These are phyloP conservation scores for Agrocybe praecox DNA, from an alignment of 768 basidiomycete genomes.

Conservation along the genomic window DNA sequence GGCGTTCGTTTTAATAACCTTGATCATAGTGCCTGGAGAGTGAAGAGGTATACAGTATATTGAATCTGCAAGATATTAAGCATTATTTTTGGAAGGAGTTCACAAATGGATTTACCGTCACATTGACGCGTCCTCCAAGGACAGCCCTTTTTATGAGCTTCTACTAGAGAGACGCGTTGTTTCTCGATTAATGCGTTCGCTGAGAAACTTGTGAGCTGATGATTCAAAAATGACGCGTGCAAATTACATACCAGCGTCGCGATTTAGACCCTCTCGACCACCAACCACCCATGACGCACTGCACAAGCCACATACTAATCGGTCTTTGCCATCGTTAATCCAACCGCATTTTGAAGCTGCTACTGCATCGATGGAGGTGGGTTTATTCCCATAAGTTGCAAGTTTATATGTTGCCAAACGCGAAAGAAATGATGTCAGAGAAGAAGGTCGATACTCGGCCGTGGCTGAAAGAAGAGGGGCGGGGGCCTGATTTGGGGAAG, in stretches of 20 bases:
- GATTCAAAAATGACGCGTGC: slow-evolving; percentile 17
- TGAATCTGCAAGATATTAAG: slow-evolving; percentile 40
- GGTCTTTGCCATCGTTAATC: slow-evolving; percentile 82
- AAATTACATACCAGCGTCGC: slow-evolving; percentile 71
- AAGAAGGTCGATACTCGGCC: slow-evolving; percentile 80
- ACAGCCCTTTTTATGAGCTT: slow-evolving; percentile 78
- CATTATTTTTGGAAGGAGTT: not conserved
- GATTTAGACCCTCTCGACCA: slow-evolving; percentile 68
- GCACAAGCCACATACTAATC: slow-evolving; percentile 75
- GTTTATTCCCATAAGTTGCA: slow-evolving; percentile 80
- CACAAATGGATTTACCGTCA: slow-evolving; percentile 53
- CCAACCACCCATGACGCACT: slow-evolving; percentile 74
- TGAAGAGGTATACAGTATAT: slow-evolving; percentile 78
- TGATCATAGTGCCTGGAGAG: slow-evolving; percentile 63
- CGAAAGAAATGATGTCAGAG: slow-evolving; percentile 68
- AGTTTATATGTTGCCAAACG: slow-evolving; percentile 81
- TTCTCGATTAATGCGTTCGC: slow-evolving; percentile 75
- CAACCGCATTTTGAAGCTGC: slow-evolving; percentile 84
- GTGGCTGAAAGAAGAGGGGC: slow-evolving; percentile 34
- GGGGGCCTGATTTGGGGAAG: slow-evolving; percentile 30
- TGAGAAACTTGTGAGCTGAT: slow-evolving; percentile 22
- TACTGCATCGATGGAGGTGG: slow-evolving; percentile 71
- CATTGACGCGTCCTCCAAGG: slow-evolving; percentile 86
- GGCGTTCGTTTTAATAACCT: slow-evolving; percentile 61
- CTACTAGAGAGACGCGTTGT: slow-evolving; percentile 65